Evolutionary conservation across 805 yeast species (phyloP).

Genomic region (Debaryomyces tyrocola): DNA sequence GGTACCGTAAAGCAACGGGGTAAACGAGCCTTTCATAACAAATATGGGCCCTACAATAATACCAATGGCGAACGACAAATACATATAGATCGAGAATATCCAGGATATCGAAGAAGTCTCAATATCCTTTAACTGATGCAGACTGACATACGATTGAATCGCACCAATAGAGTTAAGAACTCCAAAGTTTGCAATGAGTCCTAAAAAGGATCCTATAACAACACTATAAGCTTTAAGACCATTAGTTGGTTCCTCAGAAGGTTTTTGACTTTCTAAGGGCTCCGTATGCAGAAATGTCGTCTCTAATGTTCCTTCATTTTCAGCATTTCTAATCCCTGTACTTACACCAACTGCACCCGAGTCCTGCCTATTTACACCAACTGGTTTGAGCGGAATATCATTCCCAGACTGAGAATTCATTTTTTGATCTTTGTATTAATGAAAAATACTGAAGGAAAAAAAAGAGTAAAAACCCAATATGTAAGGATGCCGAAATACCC

Average conservation of each 20-base stretch:
- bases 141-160: constrained; percentile 57
- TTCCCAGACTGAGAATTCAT: background rate
- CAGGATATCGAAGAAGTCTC: constrained; percentile 55
- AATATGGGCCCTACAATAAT: constrained; percentile 60
- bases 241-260: constrained; percentile 29
- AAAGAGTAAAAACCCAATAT: too few relatives aligned
- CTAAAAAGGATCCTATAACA: constrained; percentile 58
- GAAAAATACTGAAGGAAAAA: too few relatives aligned
- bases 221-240: constrained; percentile 57
- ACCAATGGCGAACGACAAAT: constrained; percentile 48
- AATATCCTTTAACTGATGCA: constrained; percentile 49
- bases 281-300: background rate
- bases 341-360: background rate
- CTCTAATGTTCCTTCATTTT: background rate
- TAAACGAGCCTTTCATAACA: constrained; percentile 58
- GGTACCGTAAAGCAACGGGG: constrained; percentile 44
- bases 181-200: constrained; percentile 56
- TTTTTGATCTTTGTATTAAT: background rate
- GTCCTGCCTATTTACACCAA: background rate
- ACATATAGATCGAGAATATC: constrained; percentile 61
- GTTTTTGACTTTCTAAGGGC: background rate
- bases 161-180: constrained; percentile 60
- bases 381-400: background rate
- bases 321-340: background rate
- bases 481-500: too few relatives aligned